Base-by-base conservation (phyloP, 2,329 filamentous ascomycete species). In the Calonectria pteridis region DNA sequence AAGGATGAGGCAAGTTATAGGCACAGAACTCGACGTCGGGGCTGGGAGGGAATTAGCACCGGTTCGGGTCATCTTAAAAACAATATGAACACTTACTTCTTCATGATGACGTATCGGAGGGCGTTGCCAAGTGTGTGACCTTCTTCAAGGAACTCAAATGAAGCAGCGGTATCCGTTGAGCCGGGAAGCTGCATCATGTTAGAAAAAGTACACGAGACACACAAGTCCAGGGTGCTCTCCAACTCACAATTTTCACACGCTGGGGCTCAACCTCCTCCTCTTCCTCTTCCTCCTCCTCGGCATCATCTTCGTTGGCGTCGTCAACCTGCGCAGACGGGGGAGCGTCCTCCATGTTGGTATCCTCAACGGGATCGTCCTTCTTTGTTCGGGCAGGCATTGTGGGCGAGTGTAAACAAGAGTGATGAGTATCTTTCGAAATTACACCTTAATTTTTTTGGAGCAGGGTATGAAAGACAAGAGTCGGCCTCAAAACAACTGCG, bases 21-120 rank as follows among this genome's bases (percentile, higher is more conserved):
- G 96, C 97, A 85, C 97, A 98, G 86, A 99, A 98, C 84, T 99
- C 97, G 73, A 99, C 97, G 76, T 97, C 92, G 35, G 97, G 96
- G 84, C 96, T 98, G 77, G 67, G 67, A 14, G 51, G 29, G n/a
- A n/a, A n/a, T 70, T 55, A 73, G 77, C 74, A 59, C 81, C 64
- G 5, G 58, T 65, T 35, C 10, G 31, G 3, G 14, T 26, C 23
- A 23, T 23, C 4, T n/a, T 10, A n/a, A 2, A 10, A 11, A 23
- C 14, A 14, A 3, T 10, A 66, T 14, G n/a, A 14, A 35, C 59
- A 82, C 91, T 77, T 88, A 98, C 96, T 99, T 99, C 87, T 98
- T 98, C 94, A 98, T 98, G 81, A 99, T 97, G 76, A 98, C 94
- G 83, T 96, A 98, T 81, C 97, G 91, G 79, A 99, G 87, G 13